Conservation (phyloP, 2,329 filamentous ascomycete species). For the Cladobotryum protrusum region DNA sequence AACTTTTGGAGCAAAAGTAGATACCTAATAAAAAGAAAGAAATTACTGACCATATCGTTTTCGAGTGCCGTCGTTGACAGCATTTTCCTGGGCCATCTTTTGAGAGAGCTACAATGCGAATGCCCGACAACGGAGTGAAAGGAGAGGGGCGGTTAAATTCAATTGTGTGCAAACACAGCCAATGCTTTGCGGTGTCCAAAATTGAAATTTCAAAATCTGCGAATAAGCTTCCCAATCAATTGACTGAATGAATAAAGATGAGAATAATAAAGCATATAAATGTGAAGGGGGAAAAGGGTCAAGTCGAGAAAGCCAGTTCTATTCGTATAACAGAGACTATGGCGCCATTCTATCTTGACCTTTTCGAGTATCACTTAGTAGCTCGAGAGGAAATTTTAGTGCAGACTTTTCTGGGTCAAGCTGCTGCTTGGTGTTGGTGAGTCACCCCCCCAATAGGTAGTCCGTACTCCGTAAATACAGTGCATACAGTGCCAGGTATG, state of each 20-base stretch:
- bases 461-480: neutral
- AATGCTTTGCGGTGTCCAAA: neutral
- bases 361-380: neutral
- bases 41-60: conserved; percentile 26
- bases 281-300: neutral
- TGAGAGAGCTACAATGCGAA: neutral
- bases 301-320: neutral
- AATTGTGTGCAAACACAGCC: neutral
- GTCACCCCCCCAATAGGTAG: too few species aligned
- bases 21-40: neutral
- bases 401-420: neutral
- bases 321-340: neutral
- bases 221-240: neutral
- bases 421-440: too few species aligned
- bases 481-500: too few species aligned
- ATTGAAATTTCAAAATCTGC: neutral
- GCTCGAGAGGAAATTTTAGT: neutral
- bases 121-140: conserved; percentile 7
- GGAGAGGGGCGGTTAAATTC: neutral
- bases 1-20: neutral
- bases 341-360: conserved; percentile 4
- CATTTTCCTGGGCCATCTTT: conserved; percentile 19
- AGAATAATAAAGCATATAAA: neutral
- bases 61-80: conserved; percentile 14
- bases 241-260: neutral